phyloP scores from a whole-genome alignment of 2,329 filamentous ascomycete genomes.

The Phialophora chinensis region DNA sequence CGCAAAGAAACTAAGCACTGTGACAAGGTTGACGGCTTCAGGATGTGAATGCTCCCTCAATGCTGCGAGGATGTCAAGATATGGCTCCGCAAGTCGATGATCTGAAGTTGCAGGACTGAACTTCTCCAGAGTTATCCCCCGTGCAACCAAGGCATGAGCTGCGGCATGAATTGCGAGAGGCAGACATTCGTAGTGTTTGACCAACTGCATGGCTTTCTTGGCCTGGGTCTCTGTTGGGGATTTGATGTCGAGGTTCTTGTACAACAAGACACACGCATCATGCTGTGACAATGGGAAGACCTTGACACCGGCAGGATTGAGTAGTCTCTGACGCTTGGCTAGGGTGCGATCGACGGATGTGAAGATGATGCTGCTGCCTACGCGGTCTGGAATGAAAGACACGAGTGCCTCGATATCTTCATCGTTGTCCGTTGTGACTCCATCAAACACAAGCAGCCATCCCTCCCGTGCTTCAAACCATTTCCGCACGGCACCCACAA shows the following conservation, averaged over 20 bases:
- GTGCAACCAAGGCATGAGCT: conserved; percentile 66
- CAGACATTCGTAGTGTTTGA: conserved; percentile 67
- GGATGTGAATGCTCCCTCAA: conserved; percentile 47
- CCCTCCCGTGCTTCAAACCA: conserved; percentile 68
- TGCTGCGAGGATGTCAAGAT: conserved; percentile 56
- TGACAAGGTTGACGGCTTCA: conserved; percentile 69
- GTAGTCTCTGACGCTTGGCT: conserved; percentile 61
- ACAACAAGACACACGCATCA: conserved; percentile 66
- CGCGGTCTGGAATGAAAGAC: conserved; percentile 68
- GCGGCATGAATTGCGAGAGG: conserved; percentile 72
- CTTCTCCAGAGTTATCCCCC: conserved; percentile 65
- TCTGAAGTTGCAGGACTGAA: conserved; percentile 63
- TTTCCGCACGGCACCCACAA: conserved; percentile 62
- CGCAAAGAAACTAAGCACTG: conserved; percentile 68
- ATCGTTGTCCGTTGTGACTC: conserved; percentile 65
- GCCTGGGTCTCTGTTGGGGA: conserved; percentile 61
- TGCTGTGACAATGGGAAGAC: conserved; percentile 61
- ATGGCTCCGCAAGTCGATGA: conserved; percentile 59
- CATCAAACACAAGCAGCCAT: conserved; percentile 73
- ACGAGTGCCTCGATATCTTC: conserved; percentile 58
- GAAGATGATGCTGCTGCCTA: conserved; percentile 69
- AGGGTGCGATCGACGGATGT: conserved; percentile 69
- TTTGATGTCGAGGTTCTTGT: conserved; percentile 67
- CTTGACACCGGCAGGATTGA: conserved; percentile 65
- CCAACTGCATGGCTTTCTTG: conserved; percentile 65